phyloP scores from a whole-genome alignment of 2,329 filamentous ascomycete species.

The Septoria linicola region DNA sequence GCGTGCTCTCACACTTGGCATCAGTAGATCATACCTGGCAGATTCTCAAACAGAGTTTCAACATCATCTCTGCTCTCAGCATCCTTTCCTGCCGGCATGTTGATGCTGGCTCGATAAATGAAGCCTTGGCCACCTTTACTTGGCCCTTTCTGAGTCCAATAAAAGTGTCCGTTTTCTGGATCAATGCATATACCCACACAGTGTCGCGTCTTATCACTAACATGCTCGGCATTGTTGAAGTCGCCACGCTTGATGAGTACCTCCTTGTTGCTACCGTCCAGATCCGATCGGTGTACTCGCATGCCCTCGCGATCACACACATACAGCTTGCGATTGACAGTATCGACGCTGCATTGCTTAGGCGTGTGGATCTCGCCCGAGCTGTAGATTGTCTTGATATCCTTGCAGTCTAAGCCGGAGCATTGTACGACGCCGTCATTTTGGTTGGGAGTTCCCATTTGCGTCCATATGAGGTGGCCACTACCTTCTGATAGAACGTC shows the following conservation, averaged over 20 bases:
- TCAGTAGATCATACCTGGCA: no score
- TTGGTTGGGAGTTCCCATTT: constrained; percentile 25
- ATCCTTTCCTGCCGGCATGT: constrained; percentile 34
- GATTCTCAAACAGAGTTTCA: constrained; percentile 42
- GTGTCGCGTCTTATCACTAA: constrained; percentile 25
- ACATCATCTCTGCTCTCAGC: constrained; percentile 44
- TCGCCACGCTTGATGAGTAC: constrained; percentile 42
- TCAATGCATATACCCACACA: constrained; percentile 55
- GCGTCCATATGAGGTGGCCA: constrained; percentile 34
- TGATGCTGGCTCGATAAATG: constrained; percentile 52
- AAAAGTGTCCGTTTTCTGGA: constrained; percentile 47
- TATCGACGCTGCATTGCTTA: constrained; percentile 43
- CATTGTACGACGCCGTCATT: constrained; percentile 25
- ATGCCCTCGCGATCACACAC: constrained; percentile 47
- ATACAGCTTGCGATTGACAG: constrained; percentile 38
- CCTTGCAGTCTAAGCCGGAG: constrained; percentile 49
- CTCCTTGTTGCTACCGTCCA: constrained; percentile 39
- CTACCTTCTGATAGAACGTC: constrained; percentile 28
- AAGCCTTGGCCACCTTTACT: constrained; percentile 53
- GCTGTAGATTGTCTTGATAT: constrained; percentile 46
- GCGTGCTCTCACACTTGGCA: no score
- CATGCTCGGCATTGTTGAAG: constrained; percentile 36
- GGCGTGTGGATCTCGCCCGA: constrained; percentile 51
- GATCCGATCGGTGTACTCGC: constrained; percentile 38
- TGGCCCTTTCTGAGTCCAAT: constrained; percentile 61